phyloP scores from a whole-genome alignment of 1,284 basidiomycete species.

The Termitomyces sp. region DNA sequence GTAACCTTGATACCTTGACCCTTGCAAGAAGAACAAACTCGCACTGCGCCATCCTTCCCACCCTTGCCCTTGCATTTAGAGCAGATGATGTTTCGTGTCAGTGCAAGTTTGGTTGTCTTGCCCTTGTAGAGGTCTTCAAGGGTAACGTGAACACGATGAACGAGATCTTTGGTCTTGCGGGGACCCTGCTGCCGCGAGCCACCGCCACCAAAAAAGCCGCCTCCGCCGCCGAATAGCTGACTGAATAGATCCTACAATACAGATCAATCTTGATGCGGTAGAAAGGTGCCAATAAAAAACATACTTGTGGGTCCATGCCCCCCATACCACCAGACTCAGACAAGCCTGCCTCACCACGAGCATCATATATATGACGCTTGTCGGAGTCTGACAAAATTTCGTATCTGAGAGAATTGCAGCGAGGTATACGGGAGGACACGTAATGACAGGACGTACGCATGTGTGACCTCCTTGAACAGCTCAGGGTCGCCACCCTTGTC shows the following conservation, averaged over 20 bases:
- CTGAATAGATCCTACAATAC: constrained; percentile 86
- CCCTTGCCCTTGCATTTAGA: constrained; percentile 92
- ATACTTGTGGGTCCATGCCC: constrained; percentile 92
- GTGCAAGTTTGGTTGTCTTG: constrained; percentile 96
- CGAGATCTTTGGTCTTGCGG: constrained; percentile 97
- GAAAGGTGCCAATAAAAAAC: constrained; percentile 25
- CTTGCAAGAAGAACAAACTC: constrained; percentile 73
- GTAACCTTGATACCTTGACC: constrained; percentile 93
- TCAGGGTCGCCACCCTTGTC: constrained; percentile 98
- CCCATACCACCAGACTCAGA: constrained; percentile 85
- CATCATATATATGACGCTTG: constrained; percentile 85
- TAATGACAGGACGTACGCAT: constrained; percentile 63
- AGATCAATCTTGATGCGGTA: constrained; percentile 3
- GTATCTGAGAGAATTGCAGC: constrained; percentile 51
- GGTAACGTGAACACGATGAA: constrained; percentile 93
- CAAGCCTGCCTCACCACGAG: constrained; percentile 90
- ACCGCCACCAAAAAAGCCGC: constrained; percentile 54
- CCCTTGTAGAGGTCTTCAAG: constrained; percentile 99
- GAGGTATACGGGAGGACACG: neutral
- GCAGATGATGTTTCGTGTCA: constrained; percentile 96
- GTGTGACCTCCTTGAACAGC: constrained; percentile 95
- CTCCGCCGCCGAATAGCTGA: constrained; percentile 80
- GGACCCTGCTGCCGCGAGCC: constrained; percentile 69
- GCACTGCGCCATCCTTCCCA: constrained; percentile 95
- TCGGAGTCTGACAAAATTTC: constrained; percentile 90